Evolutionary conservation across 2,329 filamentous ascomycete species (phyloP).

Genomic region (Fusarium concolor): DNA sequence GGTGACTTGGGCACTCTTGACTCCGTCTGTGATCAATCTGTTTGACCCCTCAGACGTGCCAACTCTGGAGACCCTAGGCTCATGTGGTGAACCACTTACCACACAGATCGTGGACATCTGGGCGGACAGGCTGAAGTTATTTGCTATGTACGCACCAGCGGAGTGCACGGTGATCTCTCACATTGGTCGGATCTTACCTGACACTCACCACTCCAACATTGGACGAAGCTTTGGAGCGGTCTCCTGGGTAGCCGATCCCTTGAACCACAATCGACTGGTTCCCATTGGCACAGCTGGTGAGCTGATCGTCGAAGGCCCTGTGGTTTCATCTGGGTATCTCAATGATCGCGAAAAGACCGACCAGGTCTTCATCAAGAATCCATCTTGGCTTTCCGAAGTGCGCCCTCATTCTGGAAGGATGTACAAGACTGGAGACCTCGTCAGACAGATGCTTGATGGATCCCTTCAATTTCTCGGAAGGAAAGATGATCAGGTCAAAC

Average conservation of each 20-base stretch:
- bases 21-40: conserved; percentile 2
- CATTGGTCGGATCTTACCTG: background rate
- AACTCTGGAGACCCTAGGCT: background rate
- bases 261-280: background rate
- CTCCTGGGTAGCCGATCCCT: background rate
- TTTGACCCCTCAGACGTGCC: conserved; percentile 6
- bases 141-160: conserved; percentile 3
- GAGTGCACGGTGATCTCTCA: conserved; percentile 7
- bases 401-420: background rate
- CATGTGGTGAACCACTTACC: conserved; percentile 1
- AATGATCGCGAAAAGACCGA: background rate
- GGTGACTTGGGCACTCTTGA: conserved; percentile 1
- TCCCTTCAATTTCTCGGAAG: background rate
- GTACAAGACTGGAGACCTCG: conserved; percentile 5
- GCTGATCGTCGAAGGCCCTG: background rate
- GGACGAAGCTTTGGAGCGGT: background rate
- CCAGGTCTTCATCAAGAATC: background rate
- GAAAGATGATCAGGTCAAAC: conserved; percentile 8
- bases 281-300: conserved; percentile 1
- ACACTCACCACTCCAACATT: background rate
- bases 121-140: background rate
- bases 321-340: background rate
- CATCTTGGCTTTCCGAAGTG: background rate
- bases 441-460: background rate
- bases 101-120: conserved; percentile 2